A percentile compares a stretch with the other conserved stretches of the same genome.
These are phyloP conservation scores for Paecilomyces sp. DNA, from an alignment of 2,329 filamentous ascomycete species.

Conservation along the genomic window DNA sequence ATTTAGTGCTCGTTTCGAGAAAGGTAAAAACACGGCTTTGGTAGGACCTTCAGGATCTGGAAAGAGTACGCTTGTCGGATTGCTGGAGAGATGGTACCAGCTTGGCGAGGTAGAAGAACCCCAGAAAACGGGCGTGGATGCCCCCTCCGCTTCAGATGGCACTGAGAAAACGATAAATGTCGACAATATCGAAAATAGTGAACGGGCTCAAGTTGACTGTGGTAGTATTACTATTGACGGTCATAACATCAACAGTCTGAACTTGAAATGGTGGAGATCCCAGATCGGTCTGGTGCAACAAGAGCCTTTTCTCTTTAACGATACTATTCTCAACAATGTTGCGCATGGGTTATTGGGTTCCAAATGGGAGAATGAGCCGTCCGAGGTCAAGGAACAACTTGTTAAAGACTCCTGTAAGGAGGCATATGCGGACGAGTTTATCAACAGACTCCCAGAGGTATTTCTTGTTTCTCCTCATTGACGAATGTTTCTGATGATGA, in stretches of 20 bases:
- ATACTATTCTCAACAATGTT: slow-evolving; percentile 58
- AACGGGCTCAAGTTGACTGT: slow-evolving; percentile 4
- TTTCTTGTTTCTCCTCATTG: not conserved
- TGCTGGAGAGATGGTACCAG: slow-evolving; percentile 39
- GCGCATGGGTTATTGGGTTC: slow-evolving; percentile 46
- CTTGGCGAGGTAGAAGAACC: slow-evolving; percentile 6
- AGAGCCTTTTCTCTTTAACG: slow-evolving; percentile 62
- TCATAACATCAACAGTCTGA: slow-evolving; percentile 48
- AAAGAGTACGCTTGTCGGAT: slow-evolving; percentile 38
- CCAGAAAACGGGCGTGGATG: not conserved
- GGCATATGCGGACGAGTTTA: slow-evolving; percentile 64
- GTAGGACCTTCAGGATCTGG: slow-evolving; percentile 40
- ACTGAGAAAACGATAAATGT: not conserved
- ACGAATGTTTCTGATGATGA: slow-evolving; percentile 16
- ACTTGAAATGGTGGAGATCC: slow-evolving; percentile 55
- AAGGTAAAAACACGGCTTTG: slow-evolving; percentile 35
- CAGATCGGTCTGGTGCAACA: slow-evolving; percentile 61
- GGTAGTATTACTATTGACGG: slow-evolving; percentile 50
- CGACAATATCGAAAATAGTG: not conserved
- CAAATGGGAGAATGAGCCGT: slow-evolving; percentile 25
- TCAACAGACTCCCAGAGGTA: slow-evolving; percentile 51
- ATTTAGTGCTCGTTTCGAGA: slow-evolving; percentile 24
- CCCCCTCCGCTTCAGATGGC: not conserved
- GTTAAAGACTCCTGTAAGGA: slow-evolving; percentile 59
- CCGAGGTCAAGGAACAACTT: slow-evolving; percentile 37